These are phyloP conservation scores for Flaveria sonorensis DNA, from an alignment of 129 eudicot genomes.

Conservation along the genomic window DNA sequence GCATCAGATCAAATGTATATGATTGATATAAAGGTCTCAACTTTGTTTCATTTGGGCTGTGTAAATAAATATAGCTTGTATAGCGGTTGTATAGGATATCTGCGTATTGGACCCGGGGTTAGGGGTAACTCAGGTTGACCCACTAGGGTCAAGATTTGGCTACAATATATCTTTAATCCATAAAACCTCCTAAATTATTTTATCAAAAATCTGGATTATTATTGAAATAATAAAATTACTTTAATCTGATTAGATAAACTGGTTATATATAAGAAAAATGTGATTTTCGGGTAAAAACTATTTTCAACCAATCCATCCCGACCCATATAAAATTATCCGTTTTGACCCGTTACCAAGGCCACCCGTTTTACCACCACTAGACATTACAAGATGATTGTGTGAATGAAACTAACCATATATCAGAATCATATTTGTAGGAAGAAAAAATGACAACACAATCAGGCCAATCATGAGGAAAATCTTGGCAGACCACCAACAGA, in stretches of 20 bases:
- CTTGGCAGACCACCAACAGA: constrained; percentile 86
- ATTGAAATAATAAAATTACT: not conserved
- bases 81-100: not conserved
- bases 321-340: not conserved
- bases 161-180: not conserved
- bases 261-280: not conserved
- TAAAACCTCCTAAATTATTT: not conserved
- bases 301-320: not conserved
- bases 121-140: not conserved
- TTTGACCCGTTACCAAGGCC: not conserved
- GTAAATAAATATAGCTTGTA: not conserved
- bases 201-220: not conserved
- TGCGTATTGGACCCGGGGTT: not conserved
- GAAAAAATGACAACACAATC: constrained; percentile 50
- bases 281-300: not conserved
- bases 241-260: not conserved
- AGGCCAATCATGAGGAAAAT: constrained; percentile 47
- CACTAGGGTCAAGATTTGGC: not conserved
- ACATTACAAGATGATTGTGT: not conserved
- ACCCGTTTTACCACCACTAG: not conserved
- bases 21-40: not conserved
- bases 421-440: constrained; percentile 53
- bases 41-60: not conserved
- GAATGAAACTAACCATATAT: constrained; percentile 61
- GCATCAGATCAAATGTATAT: constrained; percentile 18